Conservation (phyloP, 1,284 basidiomycete genomes). For the Phellinidium pouzarii region DNA sequence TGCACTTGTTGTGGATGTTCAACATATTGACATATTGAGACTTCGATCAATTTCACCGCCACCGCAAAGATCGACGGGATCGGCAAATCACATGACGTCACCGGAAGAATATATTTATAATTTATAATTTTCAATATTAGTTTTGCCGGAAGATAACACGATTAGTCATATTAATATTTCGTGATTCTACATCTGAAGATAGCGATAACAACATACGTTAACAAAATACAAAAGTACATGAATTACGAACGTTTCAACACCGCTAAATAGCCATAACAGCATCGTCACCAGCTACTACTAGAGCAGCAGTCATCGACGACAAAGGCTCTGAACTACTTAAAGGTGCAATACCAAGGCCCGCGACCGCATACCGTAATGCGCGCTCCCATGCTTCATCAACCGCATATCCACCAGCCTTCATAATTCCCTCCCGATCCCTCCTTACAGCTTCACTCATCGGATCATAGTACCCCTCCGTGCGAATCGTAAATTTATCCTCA, state of each 20-base stretch:
- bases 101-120: too few species aligned
- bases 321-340: slow-evolving; percentile 19
- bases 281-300: slow-evolving; percentile 3
- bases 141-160: neutral
- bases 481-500: slow-evolving; percentile 56
- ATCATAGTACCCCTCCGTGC: slow-evolving; percentile 53
- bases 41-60: too few species aligned
- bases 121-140: neutral
- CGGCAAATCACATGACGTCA: too few species aligned
- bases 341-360: slow-evolving; percentile 58
- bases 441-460: slow-evolving; percentile 68
- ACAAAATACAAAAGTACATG: too few species aligned
- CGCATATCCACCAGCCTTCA: slow-evolving; percentile 80
- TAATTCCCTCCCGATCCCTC: slow-evolving; percentile 71
- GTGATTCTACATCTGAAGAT: too few species aligned
- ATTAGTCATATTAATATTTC: too few species aligned
- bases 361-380: slow-evolving; percentile 71
- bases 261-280: slow-evolving; percentile 17
- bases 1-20: too few species aligned
- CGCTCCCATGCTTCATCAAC: slow-evolving; percentile 84
- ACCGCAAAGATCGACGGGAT: too few species aligned
- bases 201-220: too few species aligned
- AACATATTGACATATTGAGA: too few species aligned
- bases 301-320: neutral
- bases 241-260: slow-evolving; percentile 3